Base-by-base conservation (phyloP, 148 eudicot genomes). In the Rhododendron molle region DNA sequence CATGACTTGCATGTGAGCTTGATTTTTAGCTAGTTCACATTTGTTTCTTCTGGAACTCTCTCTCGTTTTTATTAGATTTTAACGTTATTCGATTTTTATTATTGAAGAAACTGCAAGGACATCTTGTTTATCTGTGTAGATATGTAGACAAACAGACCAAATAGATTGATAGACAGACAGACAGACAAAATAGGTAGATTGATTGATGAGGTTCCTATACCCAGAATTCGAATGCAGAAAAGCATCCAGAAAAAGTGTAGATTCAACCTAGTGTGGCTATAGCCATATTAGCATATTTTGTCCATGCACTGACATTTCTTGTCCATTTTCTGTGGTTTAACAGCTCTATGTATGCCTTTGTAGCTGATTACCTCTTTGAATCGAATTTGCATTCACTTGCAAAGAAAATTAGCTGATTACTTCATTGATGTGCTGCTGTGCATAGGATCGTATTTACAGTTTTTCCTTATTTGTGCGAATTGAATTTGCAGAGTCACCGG, bases 401-500 rank as follows among this genome's bases (percentile, higher is more conserved):
- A 2, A 32, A 32, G 34, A 32, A 32, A 32, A 32, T 32, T 32
- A 32, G 34, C 34, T 32, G 34, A 32, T 32, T 32, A 32, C 34
- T 32, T 32, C 34, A 32, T 32, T 32, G 34, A 32, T 32, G 34
- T 32, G 34, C 34, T 2, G 34, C 34, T 67, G 73, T 73, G 69
- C 23, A 12, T 58, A 56, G 69, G 38, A 82, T 76, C 44, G 50
- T 69, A 73, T 44, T 74, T 26, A 67, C 34, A 82, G 47, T 82
- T 16, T 20, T 10, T 8, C 65, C 21, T 52, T 8, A 9, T 58
- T 43, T 13, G 26, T 60, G 13, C 38, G 32, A 73, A 65, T 73
- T 28, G 74, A 81, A 46, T 20, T 82, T 90, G 87, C 93, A 97
- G 96, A 90, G 86, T 87, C 92, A 79, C 32, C 87, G 28, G 76